Evolutionary conservation across 106 monocot species (phyloP), one percentile per base, ranked within the genome.

Genomic region (Gastrodia elata): DNA sequence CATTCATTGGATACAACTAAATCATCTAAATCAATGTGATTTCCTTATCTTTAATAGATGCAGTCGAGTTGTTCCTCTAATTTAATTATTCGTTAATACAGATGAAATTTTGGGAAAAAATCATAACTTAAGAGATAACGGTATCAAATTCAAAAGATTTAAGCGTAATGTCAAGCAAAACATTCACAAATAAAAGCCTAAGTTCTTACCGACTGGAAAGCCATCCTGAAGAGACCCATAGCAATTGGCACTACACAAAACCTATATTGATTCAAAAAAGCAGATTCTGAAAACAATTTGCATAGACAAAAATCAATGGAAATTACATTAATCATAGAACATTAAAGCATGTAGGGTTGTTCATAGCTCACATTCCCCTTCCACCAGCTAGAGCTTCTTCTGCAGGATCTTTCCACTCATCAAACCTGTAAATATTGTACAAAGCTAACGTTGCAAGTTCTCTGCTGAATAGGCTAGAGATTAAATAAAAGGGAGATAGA

Each of bases 351-450:
- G 40, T 18, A 57, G 61, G 3, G 18, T 24, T 39, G 56, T 39
- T 38, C 39, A 13, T 39, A 20, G 64, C 87, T 69, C 38, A 91
- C 91, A 85, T 85, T 80, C 91, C 91, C 76, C 91, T 85, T 43
- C 91, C 91, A 34, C 85, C 87, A 44, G 91, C 91, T 56, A 91
- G 71, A 15, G 87, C 87, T 68, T 91, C 87, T 73, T 80, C 87
- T 15, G 83, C 82, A 16, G 91, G 91, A 32, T 87, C 81, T 77
- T 78, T 91, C 87, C 91, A 91, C 64, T 91, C 87, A 72, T 91
- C 91, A n/a, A 85, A 75, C 16, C 91, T 91, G 80, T 5, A 72
- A 22, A 68, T 35, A 22, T 42, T 8, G 64, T 0, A 7, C 40
- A 18, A 80, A 39, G 16, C n/a, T 38, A 77, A 32, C 8, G 32